Base-by-base conservation (phyloP, 129 eudicot species). In the sunflower (Helianthus annuus) region DNA sequence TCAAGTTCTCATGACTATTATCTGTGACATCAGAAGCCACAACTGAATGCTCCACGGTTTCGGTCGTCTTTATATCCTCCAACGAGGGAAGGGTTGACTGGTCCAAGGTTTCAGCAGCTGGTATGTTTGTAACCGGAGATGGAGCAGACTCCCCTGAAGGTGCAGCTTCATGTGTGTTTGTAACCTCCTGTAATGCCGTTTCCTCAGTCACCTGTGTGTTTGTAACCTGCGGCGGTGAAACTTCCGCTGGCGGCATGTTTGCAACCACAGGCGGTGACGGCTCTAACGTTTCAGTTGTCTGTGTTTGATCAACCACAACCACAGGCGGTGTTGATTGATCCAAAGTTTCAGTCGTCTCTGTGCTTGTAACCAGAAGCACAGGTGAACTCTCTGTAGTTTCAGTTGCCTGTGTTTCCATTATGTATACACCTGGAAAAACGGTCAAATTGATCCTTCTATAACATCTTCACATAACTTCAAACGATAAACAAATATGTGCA, bases 341-440 rank as follows among this genome's bases (percentile, higher is more conserved):
- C 73, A 54, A 36, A 53, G 44, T 12, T 22, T 78, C 82, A 34
- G 48, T 13, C 45, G 66, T 27, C 76, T 51, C 81, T 11, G 76
- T 77, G 52, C 19, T 69, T 61, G 4, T 51, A 71, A 64, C 77
- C 48, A 68, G 63, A 76, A 52, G 64, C 51, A 66, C 34, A 14
- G 58, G 14, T 56, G 59, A 44, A 27, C 14, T 57, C 56, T 77
- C 76, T n/a, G 65, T n/a, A 49, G 57, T 51, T 77, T 75, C 80
- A 75, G 69, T 75, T 29, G 77, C 24, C 9, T 24, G 77, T 69
- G 32, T 64, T 17, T 80, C 80, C 84, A 80, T 80, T 44, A 69
- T 12, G 60, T 69, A 74, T 60, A 51, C 11, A 68, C 70, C 51
- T 39, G 22, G 8, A 57, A 75, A 44, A 39, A 69, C 7, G 8